Percentiles rank a stretch among this genome's conserved stretches.
These are phyloP conservation scores for Russula earlei DNA, from an alignment of 768 basidiomycete genomes.

Conservation along the genomic window DNA sequence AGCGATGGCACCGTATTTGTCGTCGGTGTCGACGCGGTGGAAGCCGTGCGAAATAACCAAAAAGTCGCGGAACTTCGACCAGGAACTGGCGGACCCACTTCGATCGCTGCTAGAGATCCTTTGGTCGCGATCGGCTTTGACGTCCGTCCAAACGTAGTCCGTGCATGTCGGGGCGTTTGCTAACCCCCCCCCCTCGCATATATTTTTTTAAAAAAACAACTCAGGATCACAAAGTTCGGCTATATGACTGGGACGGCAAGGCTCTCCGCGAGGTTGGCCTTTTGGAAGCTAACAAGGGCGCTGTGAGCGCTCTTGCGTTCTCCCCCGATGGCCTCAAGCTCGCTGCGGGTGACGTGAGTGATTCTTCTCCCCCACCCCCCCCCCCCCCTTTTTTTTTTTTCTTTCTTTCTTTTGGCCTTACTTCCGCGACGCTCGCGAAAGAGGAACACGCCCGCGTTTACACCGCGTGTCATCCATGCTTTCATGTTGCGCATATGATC, in stretches of 20 bases:
- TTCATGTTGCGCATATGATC: not conserved
- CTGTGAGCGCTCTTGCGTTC: conserved; percentile 68
- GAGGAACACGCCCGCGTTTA: not conserved
- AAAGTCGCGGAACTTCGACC: conserved; percentile 48
- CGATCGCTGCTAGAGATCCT: conserved; percentile 42
- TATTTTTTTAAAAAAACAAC: not conserved
- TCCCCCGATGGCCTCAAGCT: conserved; percentile 67
- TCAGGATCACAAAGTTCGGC: conserved; percentile 65
- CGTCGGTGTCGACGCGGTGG: conserved; percentile 45
- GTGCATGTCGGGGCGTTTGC: conserved; percentile 4
- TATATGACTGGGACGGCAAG: conserved; percentile 67
- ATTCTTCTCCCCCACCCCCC: not conserved
- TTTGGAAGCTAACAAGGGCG: conserved; percentile 59
- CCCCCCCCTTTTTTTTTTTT: too few species aligned
- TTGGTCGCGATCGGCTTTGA: conserved; percentile 68
- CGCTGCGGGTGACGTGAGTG: conserved; percentile 79
- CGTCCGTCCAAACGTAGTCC: conserved; percentile 34
- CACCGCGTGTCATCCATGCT: too few species aligned
- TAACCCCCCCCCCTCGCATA: not conserved
- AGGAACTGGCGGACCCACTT: conserved; percentile 39
- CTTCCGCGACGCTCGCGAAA: not conserved
- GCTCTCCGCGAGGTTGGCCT: conserved; percentile 44
- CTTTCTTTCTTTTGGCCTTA: not conserved
- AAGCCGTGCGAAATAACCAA: conserved; percentile 64
- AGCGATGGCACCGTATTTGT: conserved; percentile 60